Evolutionary conservation across 2,329 filamentous ascomycete genomes (phyloP).

Genomic region (Fusarium foetens): DNA sequence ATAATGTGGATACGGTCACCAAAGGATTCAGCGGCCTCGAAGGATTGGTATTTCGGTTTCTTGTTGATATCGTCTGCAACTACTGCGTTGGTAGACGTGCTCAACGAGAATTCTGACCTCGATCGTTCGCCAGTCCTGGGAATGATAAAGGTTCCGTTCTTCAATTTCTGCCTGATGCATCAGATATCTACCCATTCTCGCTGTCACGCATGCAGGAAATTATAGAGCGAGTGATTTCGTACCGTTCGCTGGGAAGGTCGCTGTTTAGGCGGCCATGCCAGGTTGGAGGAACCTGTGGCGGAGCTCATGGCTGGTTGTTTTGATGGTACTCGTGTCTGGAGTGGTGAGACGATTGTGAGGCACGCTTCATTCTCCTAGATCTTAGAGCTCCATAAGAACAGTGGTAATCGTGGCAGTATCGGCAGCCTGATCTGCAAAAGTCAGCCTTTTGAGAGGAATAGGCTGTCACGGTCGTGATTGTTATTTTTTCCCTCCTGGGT

Average conservation of each 20-base stretch:
- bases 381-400: slow-evolving; percentile 33
- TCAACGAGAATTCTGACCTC: slow-evolving; percentile 81
- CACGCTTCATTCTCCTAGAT: slow-evolving; percentile 39
- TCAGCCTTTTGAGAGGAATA: not conserved
- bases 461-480: not conserved
- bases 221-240: slow-evolving; percentile 35
- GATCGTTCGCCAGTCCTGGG: slow-evolving; percentile 87
- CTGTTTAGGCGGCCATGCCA: slow-evolving; percentile 54
- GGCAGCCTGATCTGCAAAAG: not conserved
- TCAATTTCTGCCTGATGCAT: slow-evolving; percentile 68
- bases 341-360: slow-evolving; percentile 26
- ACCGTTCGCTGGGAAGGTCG: slow-evolving; percentile 60
- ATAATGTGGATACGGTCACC: slow-evolving; percentile 50
- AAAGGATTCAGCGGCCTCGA: slow-evolving; percentile 46
- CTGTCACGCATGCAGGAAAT: not conserved
- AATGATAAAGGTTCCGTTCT: slow-evolving; percentile 87
- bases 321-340: slow-evolving; percentile 36
- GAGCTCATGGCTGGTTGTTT: slow-evolving; percentile 57
- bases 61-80: slow-evolving; percentile 25
- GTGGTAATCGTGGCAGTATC: not conserved
- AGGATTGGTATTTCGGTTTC: slow-evolving; percentile 30
- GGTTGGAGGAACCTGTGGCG: slow-evolving; percentile 45
- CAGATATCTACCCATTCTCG: slow-evolving; percentile 7
- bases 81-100: slow-evolving; percentile 55
- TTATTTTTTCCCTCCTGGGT: not conserved